A percentile compares a stretch with the other conserved stretches of the same genome.
These are phyloP conservation scores for Taiozyma sp. DNA, from an alignment of 1,139 yeast genomes.

Conservation along the genomic window DNA sequence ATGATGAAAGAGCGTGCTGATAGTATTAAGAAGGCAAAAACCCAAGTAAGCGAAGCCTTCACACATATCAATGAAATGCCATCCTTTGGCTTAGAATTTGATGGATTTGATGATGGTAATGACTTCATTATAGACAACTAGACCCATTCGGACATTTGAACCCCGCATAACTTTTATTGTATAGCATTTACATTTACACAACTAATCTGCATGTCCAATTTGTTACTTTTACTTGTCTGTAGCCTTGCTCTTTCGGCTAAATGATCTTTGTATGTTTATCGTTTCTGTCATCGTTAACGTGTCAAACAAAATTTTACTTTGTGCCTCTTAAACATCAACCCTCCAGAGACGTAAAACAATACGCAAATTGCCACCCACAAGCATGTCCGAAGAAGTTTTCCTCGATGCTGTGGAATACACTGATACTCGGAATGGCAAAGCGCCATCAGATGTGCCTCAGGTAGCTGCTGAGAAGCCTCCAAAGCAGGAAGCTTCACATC, in stretches of 20 bases:
- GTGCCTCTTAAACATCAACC: neutral
- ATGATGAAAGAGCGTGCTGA: constrained; percentile 5
- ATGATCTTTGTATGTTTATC: no score
- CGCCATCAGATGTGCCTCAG: neutral
- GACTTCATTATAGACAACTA: neutral
- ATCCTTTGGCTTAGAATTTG: constrained; percentile 2
- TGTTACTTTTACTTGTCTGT: neutral
- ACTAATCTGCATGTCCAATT: neutral
- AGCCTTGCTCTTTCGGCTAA: neutral
- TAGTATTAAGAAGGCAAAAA: neutral
- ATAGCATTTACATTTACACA: no score
- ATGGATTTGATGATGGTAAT: neutral
- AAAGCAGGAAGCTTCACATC: neutral
- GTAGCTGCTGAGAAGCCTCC: neutral
- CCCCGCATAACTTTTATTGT: neutral
- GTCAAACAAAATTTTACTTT: neutral
- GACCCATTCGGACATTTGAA: neutral
- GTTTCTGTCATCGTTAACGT: neutral
- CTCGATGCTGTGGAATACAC: neutral
- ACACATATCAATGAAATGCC: constrained; percentile 10
- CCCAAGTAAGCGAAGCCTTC: constrained; percentile 1
- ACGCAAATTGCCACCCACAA: neutral
- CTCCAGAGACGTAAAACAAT: neutral
- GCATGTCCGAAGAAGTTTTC: neutral
- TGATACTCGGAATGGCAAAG: neutral